Percentiles rank a stretch among this genome's conserved stretches.
These are phyloP conservation scores for Yamadazyma phyllophila DNA, from an alignment of 805 yeast genomes.

Conservation along the genomic window DNA sequence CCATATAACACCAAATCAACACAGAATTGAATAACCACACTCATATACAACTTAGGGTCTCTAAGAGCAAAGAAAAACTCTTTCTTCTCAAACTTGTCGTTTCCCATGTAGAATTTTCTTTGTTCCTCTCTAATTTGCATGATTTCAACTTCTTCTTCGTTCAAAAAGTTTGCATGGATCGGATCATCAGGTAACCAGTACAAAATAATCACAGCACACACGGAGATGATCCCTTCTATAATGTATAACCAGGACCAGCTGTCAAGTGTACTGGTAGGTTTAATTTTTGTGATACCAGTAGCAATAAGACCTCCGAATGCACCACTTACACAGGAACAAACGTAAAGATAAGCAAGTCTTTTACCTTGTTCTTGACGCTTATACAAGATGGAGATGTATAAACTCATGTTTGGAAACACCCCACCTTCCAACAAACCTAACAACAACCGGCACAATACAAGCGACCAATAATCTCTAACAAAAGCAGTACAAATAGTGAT, in stretches of 20 bases:
- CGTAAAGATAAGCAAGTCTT: slow-evolving; percentile 35
- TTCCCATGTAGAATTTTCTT: slow-evolving; percentile 36
- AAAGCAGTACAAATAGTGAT: slow-evolving; percentile 36
- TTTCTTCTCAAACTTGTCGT: slow-evolving; percentile 24
- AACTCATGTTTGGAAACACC: slow-evolving; percentile 48
- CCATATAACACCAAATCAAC: slow-evolving; percentile 43
- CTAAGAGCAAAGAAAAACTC: slow-evolving; percentile 30
- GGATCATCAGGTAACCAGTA: slow-evolving; percentile 42
- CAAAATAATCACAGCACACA: slow-evolving; percentile 32
- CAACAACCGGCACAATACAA: slow-evolving; percentile 47
- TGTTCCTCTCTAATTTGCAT: slow-evolving; percentile 32
- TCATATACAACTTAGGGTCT: slow-evolving; percentile 21
- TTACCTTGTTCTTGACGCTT: slow-evolving; percentile 16
- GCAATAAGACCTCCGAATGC: slow-evolving; percentile 58
- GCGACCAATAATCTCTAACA: slow-evolving; percentile 38
- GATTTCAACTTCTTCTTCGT: slow-evolving; percentile 36
- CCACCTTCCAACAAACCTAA: slow-evolving; percentile 54
- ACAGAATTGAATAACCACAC: slow-evolving; percentile 40
- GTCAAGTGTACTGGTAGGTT: slow-evolving; percentile 24
- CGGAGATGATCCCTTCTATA: slow-evolving; percentile 46
- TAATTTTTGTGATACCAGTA: slow-evolving; percentile 37
- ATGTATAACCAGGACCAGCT: slow-evolving; percentile 54
- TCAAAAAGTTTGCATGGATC: slow-evolving; percentile 35
- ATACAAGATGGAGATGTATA: slow-evolving; percentile 23
- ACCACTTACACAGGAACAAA: slow-evolving; percentile 49